Base-by-base conservation (phyloP, 2,329 filamentous ascomycete genomes). In the Stagonosporopsis cucurbitacearum region DNA sequence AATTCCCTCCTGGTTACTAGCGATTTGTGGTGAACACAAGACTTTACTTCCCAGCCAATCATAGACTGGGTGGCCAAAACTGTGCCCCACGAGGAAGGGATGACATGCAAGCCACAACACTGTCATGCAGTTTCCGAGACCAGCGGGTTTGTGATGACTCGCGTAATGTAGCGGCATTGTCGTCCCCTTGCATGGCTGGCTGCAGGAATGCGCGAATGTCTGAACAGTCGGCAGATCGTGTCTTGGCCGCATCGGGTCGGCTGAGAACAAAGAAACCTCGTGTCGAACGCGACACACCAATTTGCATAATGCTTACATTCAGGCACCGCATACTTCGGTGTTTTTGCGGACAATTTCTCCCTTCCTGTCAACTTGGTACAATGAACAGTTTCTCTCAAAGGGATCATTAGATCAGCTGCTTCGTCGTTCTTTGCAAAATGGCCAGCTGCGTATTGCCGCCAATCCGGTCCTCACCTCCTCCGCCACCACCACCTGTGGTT, bases 251-350 rank as follows among this genome's bases (percentile, higher is more conserved):
- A 71, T 71, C 58, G 57, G 66, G 71, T 58, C 54, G 58, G 54
- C 50, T 54, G 46, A 61, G 68, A 70, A 75, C 72, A 75, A 75
- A 75, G 73, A 71, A 75, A 66, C 44, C 57, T 47, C 43, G 54
- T 63, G 66, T 65, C 62, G 63, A 70, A 65, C 56, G 49, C 54
- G 39, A 65, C 60, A 65, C 59, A n/a, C 41, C 46, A 54, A 49
- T 65, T 58, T 53, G 59, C 66, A 73, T 70, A 68, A 69, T 68
- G 68, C 52, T 55, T 62, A 72, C 69, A 74, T 51, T 43, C 37
- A 51, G 30, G 47, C 42, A 51, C 30, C 19, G 48, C 53, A 51
- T 56, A 48, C 43, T 47, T 51, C 53, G 53, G 47, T 50, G 43
- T 51, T 26, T 51, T 33, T 39, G 33, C 53, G 53, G 53, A 35